Evolutionary conservation across 2,329 filamentous ascomycete genomes (phyloP), one percentile per base, ranked within the genome.

Genomic region (Mycogone perniciosa): DNA sequence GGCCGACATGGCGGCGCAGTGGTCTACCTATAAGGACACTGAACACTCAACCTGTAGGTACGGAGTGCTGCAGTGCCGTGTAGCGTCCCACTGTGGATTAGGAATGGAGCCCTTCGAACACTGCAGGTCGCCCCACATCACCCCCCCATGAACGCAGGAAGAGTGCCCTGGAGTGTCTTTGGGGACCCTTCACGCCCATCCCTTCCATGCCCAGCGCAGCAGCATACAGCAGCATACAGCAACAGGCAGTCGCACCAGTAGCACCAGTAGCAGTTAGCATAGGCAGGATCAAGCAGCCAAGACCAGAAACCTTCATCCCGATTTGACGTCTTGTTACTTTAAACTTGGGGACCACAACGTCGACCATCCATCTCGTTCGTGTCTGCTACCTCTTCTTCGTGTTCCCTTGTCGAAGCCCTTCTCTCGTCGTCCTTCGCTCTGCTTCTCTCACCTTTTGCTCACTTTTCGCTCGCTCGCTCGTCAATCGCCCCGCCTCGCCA

Each of bases 391-490:
- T 42, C 35, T 35, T 45, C 37, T 44, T 40, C 33, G 7, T 7
- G 33, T 35, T 35, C 33, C 33, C 33, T 2, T 35, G 33, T 35
- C 33, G 7, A 56, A 56, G 48, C 48, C 38, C 44, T 35, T 44
- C 54, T 53, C 53, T 49, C 60, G 52, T 51, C 56, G 57, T 58
- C 7, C n/a, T 20, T 27, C 20, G 7, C 26, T 20, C 45, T 54
- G 57, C 56, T 60, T 60, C 57, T 60, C 59, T 62, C 55, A 46
- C 49, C 44, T 44, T 47, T 47, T 45, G 39, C 52, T 50, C 52
- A 51, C 50, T 45, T 49, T 50, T 51, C 52, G 52, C 48, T 42
- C 44, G 37, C 43, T 27, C 41, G 44, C 47, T 54, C 51, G 44
- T 49, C 49, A 40, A 50, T 48, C 39, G 50, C 52, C 9, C 37